These are phyloP conservation scores for Leccinum disarticulatum DNA, from an alignment of 768 basidiomycete genomes.

Conservation along the genomic window DNA sequence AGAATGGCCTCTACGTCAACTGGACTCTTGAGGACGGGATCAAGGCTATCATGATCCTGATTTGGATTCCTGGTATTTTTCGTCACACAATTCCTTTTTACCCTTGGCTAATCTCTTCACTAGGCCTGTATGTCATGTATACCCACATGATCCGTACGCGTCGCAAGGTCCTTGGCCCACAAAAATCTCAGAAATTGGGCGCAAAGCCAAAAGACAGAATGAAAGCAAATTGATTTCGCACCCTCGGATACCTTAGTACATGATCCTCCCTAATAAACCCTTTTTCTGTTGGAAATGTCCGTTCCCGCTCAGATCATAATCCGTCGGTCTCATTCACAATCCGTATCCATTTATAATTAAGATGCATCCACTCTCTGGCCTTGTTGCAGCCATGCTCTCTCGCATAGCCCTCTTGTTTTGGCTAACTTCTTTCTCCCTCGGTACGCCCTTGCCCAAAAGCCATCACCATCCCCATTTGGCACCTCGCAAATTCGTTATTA, in stretches of 20 bases:
- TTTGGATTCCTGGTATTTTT: constrained; percentile 87
- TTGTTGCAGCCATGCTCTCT: constrained; percentile 14
- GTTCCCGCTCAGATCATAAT: constrained; percentile 10
- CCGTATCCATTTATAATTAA: constrained; percentile 3
- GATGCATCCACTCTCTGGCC: neutral
- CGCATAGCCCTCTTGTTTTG: constrained; percentile 2
- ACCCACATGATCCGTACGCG: constrained; percentile 61
- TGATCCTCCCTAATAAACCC: constrained; percentile 20
- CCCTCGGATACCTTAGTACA: neutral
- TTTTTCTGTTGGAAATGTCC: constrained; percentile 8
- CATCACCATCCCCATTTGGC: neutral
- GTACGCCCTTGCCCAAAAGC: constrained; percentile 12
- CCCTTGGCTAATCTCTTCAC: neutral
- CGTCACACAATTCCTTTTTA: neutral
- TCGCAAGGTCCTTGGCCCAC: constrained; percentile 48
- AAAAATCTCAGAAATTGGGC: constrained; percentile 34
- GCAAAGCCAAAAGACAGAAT: constrained; percentile 33
- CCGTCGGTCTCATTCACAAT: constrained; percentile 11
- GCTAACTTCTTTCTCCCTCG: constrained; percentile 6
- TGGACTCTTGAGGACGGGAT: constrained; percentile 61
- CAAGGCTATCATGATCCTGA: constrained; percentile 59
- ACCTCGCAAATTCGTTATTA: neutral
- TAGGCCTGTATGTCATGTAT: constrained; percentile 55
- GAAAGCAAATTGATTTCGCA: constrained; percentile 19
- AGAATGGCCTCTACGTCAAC: constrained; percentile 35